Conservation (phyloP, 2,329 filamentous ascomycete genomes). For the Nothophaeocryptopus gaeumannii region DNA sequence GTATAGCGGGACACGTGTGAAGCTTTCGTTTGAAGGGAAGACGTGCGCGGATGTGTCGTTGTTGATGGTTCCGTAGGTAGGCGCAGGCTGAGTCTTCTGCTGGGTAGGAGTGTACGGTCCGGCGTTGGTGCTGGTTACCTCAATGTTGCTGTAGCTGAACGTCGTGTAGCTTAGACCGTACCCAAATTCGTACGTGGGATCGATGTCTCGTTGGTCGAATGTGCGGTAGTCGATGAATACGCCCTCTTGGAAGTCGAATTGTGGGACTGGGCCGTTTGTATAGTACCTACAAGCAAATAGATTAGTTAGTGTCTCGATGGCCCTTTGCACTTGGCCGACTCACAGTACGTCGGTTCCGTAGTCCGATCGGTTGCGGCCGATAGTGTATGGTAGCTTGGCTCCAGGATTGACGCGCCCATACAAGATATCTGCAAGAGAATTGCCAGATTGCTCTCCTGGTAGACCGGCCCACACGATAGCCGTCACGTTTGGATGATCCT, state of each 20-base stretch:
- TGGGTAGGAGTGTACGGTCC: slow-evolving; percentile 57
- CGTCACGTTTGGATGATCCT: slow-evolving; percentile 72
- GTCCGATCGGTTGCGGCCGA: slow-evolving; percentile 64
- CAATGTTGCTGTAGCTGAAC: slow-evolving; percentile 68
- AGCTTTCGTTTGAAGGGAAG: slow-evolving; percentile 55
- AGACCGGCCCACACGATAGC: slow-evolving; percentile 69
- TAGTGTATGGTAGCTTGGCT: slow-evolving; percentile 58
- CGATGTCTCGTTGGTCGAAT: slow-evolving; percentile 64
- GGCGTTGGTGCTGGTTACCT: slow-evolving; percentile 50
- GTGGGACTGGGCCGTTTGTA: slow-evolving; percentile 68
- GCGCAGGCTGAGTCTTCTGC: slow-evolving; percentile 62
- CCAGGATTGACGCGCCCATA: slow-evolving; percentile 21
- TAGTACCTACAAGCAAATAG: slow-evolving; percentile 42
- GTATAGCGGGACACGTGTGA: slow-evolving; percentile 55
- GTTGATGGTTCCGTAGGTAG: slow-evolving; percentile 62
- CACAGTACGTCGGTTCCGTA: slow-evolving; percentile 61
- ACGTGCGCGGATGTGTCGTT: slow-evolving; percentile 63
- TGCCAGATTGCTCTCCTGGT: slow-evolving; percentile 32
- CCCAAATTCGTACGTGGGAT: slow-evolving; percentile 60
- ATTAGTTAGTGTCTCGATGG: no score
- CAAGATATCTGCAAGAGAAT: slow-evolving; percentile 23
- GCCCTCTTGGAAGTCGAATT: slow-evolving; percentile 72
- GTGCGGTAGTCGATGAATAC: slow-evolving; percentile 77
- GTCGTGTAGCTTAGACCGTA: slow-evolving; percentile 67
- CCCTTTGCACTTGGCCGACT: no score